A percentile compares a stretch with the other conserved stretches of the same genome.
phyloP scores from a whole-genome alignment of 208 protist genomes.

The Trypanosoma melophagium region DNA sequence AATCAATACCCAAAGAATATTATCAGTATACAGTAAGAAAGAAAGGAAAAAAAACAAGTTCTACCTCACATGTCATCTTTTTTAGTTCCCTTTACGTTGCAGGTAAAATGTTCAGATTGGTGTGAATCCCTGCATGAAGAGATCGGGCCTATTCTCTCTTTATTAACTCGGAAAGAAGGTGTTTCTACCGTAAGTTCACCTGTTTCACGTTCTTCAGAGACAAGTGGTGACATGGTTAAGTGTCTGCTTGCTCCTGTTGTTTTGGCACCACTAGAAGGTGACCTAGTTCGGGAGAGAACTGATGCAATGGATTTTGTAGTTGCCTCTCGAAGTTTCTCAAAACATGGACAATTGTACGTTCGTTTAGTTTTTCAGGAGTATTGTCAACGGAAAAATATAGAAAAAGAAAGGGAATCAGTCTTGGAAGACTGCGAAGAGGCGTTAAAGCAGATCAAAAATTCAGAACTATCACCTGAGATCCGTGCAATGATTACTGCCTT shows the following conservation, averaged over 20 bases:
- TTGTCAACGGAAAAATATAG: conserved; percentile 63
- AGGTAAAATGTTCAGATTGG: conserved; percentile 18
- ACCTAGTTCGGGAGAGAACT: background rate
- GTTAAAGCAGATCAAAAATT: conserved; percentile 30
- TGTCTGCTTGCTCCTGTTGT: background rate
- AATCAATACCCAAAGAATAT: background rate
- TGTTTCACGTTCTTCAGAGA: background rate
- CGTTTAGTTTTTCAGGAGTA: conserved; percentile 79
- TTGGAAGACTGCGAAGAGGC: conserved; percentile 22
- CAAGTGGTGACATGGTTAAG: background rate
- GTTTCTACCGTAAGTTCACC: background rate
- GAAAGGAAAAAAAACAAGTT: background rate
- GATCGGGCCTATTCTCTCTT: conserved; percentile 21
- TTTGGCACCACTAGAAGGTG: background rate
- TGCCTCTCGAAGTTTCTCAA: background rate
- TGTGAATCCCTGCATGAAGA: conserved; percentile 27
- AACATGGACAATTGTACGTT: conserved; percentile 46
- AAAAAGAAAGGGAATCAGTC: conserved; percentile 35
- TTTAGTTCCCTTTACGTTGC: conserved; percentile 30
- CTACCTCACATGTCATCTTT: conserved; percentile 14
- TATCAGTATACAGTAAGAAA: background rate
- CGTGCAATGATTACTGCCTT: conserved; percentile 34
- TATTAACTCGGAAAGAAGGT: conserved; percentile 15
- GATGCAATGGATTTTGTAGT: conserved; percentile 10
- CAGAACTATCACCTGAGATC: conserved; percentile 47